A percentile compares a stretch with the other conserved stretches of the same genome.
These are phyloP conservation scores for sweet orange (Citrus sinensis) DNA, from an alignment of 345 rosid species.

Conservation along the genomic window DVS_A1.0 CM039169.1:9772001-9772500, in stretches of 20 bases:
- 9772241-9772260: constrained; percentile 5
- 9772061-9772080: not conserved
- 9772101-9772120: constrained; percentile 34
- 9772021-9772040: constrained; percentile 2
- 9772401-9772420: constrained; percentile 31
- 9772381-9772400: constrained; percentile 26
- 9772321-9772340: constrained; percentile 1
- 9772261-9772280: constrained; percentile 19
- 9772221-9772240: not conserved
- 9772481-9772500: not conserved
- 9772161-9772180: constrained; percentile 26
- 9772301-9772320: constrained; percentile 46
- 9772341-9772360: not conserved
- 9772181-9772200: not conserved
- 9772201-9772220: too few relatives aligned
- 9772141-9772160: constrained; percentile 28
- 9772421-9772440: not conserved
- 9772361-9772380: not conserved
- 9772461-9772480: too few relatives aligned
- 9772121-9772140: constrained; percentile 35
- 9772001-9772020: constrained; percentile 14
- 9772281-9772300: constrained; percentile 50
- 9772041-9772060: not conserved
- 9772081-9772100: not conserved
- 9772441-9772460: not conserved